Conservation (phyloP, 176 grass and related monocot species). For the Hsuehochloa calcarea region DNA sequence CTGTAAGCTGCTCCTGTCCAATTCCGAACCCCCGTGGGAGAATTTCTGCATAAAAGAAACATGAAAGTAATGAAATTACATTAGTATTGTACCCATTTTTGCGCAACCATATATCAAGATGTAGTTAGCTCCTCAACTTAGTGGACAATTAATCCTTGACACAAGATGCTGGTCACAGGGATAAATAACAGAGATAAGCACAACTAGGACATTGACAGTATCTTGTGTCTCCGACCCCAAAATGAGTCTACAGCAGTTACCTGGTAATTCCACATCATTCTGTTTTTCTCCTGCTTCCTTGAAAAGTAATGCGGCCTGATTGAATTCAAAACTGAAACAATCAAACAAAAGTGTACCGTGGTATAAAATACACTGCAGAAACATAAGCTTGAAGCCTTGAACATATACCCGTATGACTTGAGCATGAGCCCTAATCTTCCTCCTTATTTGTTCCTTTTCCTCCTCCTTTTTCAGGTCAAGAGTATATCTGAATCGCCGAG, state of each 20-base stretch:
- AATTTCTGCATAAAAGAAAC: conserved; percentile 47
- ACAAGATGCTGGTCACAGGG: background rate
- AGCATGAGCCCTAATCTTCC: conserved; percentile 88
- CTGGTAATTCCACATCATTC: conserved; percentile 45
- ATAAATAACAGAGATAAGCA: conserved; percentile 18
- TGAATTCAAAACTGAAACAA: conserved; percentile 33
- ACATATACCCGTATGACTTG: conserved; percentile 92
- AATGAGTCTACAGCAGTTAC: conserved; percentile 28
- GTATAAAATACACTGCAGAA: conserved; percentile 5
- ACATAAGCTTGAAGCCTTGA: conserved; percentile 24
- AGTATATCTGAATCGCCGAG: conserved; percentile 94
- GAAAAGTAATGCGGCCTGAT: conserved; percentile 91
- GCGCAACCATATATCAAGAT: conserved; percentile 6
- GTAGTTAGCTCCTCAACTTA: background rate
- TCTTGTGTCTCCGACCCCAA: background rate
- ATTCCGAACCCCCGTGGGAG: conserved; percentile 51
- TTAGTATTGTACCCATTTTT: background rate
- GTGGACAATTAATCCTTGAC: conserved; percentile 18
- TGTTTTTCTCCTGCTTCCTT: conserved; percentile 79
- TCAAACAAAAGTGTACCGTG: conserved; percentile 15
- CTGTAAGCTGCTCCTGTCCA: conserved; percentile 60
- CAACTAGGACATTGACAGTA: background rate
- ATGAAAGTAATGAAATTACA: conserved; percentile 23
- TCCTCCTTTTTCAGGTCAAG: conserved; percentile 85
- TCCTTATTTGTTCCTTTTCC: conserved; percentile 84